Base-by-base conservation (phyloP, 768 basidiomycete species). In the Suillus americanus region DNA sequence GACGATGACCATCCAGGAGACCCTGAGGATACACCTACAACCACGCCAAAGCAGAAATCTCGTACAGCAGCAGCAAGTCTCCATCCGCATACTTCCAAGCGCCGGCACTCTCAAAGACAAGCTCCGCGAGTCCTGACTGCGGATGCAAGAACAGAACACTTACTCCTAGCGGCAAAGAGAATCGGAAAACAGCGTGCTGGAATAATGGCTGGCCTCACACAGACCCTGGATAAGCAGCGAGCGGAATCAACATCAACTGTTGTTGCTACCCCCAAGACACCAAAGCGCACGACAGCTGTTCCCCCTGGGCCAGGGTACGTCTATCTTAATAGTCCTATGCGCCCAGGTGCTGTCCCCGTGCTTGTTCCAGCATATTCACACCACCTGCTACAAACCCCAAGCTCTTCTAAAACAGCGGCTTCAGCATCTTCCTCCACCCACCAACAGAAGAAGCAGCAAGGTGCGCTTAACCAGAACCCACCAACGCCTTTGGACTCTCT, bases 111-210 rank as follows among this genome's bases (percentile, higher is more conserved):
- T 38, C 75, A 75, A 61, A 72, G 76, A 64, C 54, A 60, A 50
- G 6, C 69, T 1, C 72, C 72, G 5, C 70, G 69, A 41, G 72
- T 83, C 46, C 64, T 83, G 51, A 73, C 81, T 66, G 77, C 88
- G 2, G 91, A 93, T 66, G 91, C 91, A 5, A 83, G 88, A 54
- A 80, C 83, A 0, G 91, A 92, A 68, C 90, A 90, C 68, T 76
- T 92, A 13, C 79, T 93, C 2, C 77, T 90, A 14, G 91, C 91
- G 3, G 87, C 89, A 10, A 84, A 89, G n/a, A 86, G 79, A 61
- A 80, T 91, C 4, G 90, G 90, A 5, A 82, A 85, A 38, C 81
- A 86, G 62, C 84, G 90, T 9, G 83, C 86, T 0, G 81, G 81
- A 5, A 71, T 85, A n/a, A 72, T 87, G 25, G 82, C 85, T 0